These are phyloP conservation scores for Pyrrhoderma noxium DNA, from an alignment of 1,284 basidiomycete species.

Conservation along the genomic window DNA sequence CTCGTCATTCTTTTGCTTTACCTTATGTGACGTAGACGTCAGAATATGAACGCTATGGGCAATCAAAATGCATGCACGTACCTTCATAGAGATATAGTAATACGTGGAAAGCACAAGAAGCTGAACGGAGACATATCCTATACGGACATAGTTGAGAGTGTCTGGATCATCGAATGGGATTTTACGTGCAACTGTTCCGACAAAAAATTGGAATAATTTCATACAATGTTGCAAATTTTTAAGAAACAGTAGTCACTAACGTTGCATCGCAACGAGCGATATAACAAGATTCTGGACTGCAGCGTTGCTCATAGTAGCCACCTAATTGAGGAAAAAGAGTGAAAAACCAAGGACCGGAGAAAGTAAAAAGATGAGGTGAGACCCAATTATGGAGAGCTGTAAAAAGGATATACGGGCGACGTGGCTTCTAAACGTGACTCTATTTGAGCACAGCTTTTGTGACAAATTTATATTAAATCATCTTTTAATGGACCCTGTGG, in stretches of 20 bases:
- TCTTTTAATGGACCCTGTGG: too few species aligned
- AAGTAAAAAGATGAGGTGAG: too few species aligned
- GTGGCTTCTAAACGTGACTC: too few species aligned
- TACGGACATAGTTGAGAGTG: constrained; percentile 75
- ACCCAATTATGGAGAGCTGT: too few species aligned
- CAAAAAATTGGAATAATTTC: constrained; percentile 1
- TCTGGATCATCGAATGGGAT: constrained; percentile 89
- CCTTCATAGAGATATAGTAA: constrained; percentile 56
- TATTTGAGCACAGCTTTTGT: too few species aligned
- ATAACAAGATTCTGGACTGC: constrained; percentile 66
- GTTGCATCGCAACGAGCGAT: constrained; percentile 87
- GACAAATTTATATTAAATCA: too few species aligned
- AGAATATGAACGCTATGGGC: not conserved
- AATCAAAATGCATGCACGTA: not conserved
- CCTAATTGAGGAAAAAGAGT: not conserved
- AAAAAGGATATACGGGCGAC: too few species aligned
- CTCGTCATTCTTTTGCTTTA: constrained; percentile 92
- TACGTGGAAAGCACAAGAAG: constrained; percentile 63
- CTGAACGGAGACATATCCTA: constrained; percentile 77
- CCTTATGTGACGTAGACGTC: constrained; percentile 36
- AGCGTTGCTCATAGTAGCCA: constrained; percentile 28
- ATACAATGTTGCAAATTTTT: not conserved
- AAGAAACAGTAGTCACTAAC: constrained; percentile 32
- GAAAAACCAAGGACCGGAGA: too few species aligned
- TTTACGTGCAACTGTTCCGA: constrained; percentile 73